These are phyloP conservation scores for Paracorniculantispora psalliotae DNA, from an alignment of 2,329 filamentous ascomycete species.

Conservation along the genomic window DNA sequence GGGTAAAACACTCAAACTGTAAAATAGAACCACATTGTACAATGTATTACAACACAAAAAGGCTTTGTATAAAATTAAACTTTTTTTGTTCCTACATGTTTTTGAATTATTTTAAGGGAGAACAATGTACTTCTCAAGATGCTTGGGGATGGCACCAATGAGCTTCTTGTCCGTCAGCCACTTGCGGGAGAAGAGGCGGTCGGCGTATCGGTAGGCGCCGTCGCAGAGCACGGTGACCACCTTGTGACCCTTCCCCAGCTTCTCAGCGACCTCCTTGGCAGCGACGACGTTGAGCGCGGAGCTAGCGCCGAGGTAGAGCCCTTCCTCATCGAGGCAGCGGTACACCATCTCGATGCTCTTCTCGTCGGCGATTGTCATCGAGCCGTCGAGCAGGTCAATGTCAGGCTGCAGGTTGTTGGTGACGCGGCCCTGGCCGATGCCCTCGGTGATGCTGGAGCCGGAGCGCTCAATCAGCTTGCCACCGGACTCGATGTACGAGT, in stretches of 20 bases:
- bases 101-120: conserved; percentile 53
- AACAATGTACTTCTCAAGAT: conserved; percentile 90
- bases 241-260: conserved; percentile 80
- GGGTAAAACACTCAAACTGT: background rate
- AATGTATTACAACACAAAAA: background rate
- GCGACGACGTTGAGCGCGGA: conserved; percentile 93
- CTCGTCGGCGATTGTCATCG: conserved; percentile 80
- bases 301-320: conserved; percentile 89
- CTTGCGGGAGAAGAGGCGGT: conserved; percentile 83
- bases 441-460: conserved; percentile 91
- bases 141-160: conserved; percentile 72
- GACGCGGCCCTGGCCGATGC: conserved; percentile 91
- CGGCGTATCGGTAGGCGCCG: conserved; percentile 95
- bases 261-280: conserved; percentile 88
- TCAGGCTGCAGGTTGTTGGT: conserved; percentile 93
- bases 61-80: conserved; percentile 8
- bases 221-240: conserved; percentile 94
- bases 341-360: conserved; percentile 98
- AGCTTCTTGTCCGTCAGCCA: conserved; percentile 88
- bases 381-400: conserved; percentile 77
- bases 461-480: conserved; percentile 75
- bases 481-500: conserved; percentile 83
- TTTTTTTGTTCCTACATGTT: conserved; percentile 3
- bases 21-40: conserved; percentile 11
- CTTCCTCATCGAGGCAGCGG: conserved; percentile 90